phyloP scores from a whole-genome alignment of 2,329 filamentous ascomycete species.

The Talaromyces islandicus region DNA sequence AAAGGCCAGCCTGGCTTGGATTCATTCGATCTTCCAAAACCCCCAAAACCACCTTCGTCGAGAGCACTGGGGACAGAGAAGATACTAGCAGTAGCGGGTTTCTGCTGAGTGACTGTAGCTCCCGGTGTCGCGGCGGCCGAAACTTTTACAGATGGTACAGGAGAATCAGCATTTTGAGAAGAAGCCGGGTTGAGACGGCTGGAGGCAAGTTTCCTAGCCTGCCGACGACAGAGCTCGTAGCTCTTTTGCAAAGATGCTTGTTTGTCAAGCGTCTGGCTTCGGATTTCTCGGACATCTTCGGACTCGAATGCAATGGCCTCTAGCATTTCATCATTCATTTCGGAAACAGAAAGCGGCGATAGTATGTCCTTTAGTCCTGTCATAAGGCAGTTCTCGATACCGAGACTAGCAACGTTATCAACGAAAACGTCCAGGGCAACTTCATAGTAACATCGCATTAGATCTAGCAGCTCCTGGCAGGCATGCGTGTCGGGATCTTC shows the following conservation, averaged over 20 bases:
- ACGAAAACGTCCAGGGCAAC: constrained; percentile 27
- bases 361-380: constrained; percentile 27
- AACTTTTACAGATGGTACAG: neutral
- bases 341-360: constrained; percentile 23
- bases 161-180: neutral
- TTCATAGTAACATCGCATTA: constrained; percentile 10
- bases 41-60: neutral
- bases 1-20: neutral
- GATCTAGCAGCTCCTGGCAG: constrained; percentile 5
- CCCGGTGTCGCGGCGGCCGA: neutral
- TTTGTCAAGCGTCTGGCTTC: constrained; percentile 8
- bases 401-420: constrained; percentile 31
- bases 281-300: constrained; percentile 12
- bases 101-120: neutral
- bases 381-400: constrained; percentile 34
- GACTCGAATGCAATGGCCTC: constrained; percentile 20
- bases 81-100: neutral
- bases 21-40: neutral
- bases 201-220: constrained; percentile 6
- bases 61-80: neutral
- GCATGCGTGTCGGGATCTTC: constrained; percentile 4
- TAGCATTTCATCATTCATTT: constrained; percentile 24
- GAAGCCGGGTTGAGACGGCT: neutral
- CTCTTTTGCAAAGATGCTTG: constrained; percentile 8
- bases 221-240: constrained; percentile 7